Conservation (phyloP, 2,329 filamentous ascomycete genomes). For the Trichocomaceae sp. region DNA sequence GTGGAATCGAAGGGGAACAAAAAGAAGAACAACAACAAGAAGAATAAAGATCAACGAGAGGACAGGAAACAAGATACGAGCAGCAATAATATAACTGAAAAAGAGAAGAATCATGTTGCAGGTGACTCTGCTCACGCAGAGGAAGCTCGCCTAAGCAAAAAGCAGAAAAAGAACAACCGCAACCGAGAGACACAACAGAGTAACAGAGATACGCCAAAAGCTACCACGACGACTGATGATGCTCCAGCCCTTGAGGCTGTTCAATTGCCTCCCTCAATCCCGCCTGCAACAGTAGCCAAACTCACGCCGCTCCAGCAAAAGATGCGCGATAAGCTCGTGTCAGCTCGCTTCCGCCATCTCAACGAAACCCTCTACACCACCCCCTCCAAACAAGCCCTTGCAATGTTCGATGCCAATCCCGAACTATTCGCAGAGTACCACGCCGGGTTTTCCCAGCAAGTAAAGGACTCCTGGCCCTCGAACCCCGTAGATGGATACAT, state of each 20-base stretch:
- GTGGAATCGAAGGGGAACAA: slow-evolving; percentile 27
- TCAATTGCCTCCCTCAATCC: slow-evolving; percentile 31
- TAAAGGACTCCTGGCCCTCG: slow-evolving; percentile 83
- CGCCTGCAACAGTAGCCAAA: slow-evolving; percentile 46
- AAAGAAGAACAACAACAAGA: slow-evolving; percentile 23
- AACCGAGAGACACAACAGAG: slow-evolving; percentile 10
- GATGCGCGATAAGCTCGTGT: slow-evolving; percentile 92
- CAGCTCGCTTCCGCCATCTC: slow-evolving; percentile 91
- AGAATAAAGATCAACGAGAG: slow-evolving; percentile 12
- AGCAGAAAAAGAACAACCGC: slow-evolving; percentile 14
- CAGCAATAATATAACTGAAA: slow-evolving; percentile 21
- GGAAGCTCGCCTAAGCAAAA: slow-evolving; percentile 18
- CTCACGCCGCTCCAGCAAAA: slow-evolving; percentile 88
- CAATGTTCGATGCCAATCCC: slow-evolving; percentile 74
- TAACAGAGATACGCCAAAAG: slow-evolving; percentile 11
- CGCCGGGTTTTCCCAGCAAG: slow-evolving; percentile 90
- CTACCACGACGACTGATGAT: not conserved
- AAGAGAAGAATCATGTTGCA: not conserved
- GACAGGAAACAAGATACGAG: slow-evolving; percentile 11
- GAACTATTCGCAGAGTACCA: slow-evolving; percentile 97
- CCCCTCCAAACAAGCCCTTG: slow-evolving; percentile 74
- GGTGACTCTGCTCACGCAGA: slow-evolving; percentile 17
- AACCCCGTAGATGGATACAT: slow-evolving; percentile 93
- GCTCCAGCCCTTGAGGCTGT: not conserved
- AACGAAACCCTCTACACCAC: slow-evolving; percentile 96